These are phyloP conservation scores for Wickerhamomyces sp. DNA, from an alignment of 1,139 yeast genomes.

Conservation along the genomic window DNA sequence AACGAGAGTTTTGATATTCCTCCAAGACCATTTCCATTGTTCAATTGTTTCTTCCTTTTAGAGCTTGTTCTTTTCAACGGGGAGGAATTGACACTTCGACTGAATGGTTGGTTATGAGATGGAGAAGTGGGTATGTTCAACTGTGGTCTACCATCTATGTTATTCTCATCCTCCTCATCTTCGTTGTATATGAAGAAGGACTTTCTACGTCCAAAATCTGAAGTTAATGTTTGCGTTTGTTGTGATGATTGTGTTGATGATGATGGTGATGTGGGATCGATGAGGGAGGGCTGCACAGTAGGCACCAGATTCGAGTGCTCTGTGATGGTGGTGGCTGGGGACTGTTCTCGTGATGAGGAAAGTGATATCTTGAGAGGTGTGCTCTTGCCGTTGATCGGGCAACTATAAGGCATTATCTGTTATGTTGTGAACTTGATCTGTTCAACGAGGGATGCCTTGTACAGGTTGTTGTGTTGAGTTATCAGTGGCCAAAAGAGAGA, in stretches of 20 bases:
- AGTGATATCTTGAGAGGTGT: not conserved
- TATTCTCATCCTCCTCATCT: conserved; percentile 1
- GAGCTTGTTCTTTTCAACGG: conserved; percentile 3
- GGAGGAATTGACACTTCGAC: not conserved
- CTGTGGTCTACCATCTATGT: too few species aligned
- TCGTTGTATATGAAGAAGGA: conserved; percentile 4
- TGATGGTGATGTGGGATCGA: not conserved
- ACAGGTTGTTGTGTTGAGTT: too few species aligned
- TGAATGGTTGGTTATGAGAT: not conserved
- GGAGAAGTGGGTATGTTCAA: not conserved
- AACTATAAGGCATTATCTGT: conserved; percentile 4
- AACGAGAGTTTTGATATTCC: conserved; percentile 22
- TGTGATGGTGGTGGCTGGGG: not conserved
- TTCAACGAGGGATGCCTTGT: not conserved
- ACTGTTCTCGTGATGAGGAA: not conserved
- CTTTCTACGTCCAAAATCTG: not conserved
- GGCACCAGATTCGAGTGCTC: not conserved
- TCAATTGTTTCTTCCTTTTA: not conserved
- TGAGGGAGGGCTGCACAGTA: not conserved
- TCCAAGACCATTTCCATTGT: conserved; percentile 6
- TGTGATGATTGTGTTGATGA: not conserved
- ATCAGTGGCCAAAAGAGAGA: too few species aligned
- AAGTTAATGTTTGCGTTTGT: not conserved
- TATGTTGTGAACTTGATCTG: not conserved
- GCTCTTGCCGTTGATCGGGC: conserved; percentile 5